Evolutionary conservation across 805 yeast genomes (phyloP).

Genomic region (Barnettozyma sp.): DNA sequence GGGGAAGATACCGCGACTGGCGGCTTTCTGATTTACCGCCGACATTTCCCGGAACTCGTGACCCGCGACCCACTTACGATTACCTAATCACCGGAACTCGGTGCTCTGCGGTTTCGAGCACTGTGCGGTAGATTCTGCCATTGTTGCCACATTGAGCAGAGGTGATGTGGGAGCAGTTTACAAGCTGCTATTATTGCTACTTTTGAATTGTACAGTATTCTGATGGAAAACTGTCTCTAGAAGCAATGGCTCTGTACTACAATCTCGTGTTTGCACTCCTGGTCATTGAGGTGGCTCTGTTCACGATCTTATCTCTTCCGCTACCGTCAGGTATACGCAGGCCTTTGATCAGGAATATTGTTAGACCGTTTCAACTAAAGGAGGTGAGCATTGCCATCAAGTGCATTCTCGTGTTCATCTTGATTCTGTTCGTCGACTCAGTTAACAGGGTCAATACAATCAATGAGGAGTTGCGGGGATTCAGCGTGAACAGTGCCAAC

Average conservation of each 20-base stretch:
- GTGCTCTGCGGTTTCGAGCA: no score
- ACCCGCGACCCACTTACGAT: no score
- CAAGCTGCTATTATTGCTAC: neutral
- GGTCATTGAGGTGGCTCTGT: constrained; percentile 68
- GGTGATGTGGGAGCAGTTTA: no score
- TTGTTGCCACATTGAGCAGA: no score
- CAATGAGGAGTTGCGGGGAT: constrained; percentile 48
- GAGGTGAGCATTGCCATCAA: constrained; percentile 72
- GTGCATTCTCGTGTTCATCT: constrained; percentile 76
- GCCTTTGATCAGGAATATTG: constrained; percentile 53
- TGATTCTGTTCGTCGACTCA: constrained; percentile 80
- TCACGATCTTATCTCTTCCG: constrained; percentile 78
- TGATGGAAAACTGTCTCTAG: neutral
- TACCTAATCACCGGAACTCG: no score
- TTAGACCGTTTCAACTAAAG: constrained; percentile 63
- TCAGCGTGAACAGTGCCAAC: constrained; percentile 21
- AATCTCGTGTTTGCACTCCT: constrained; percentile 59
- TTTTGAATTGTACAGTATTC: neutral
- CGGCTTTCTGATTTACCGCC: no score
- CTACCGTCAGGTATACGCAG: constrained; percentile 70
- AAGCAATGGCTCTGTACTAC: constrained; percentile 27
- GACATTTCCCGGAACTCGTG: no score
- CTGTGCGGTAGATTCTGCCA: no score
- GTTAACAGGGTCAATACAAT: constrained; percentile 76
- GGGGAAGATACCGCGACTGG: no score